Evolutionary conservation across 257 asterid species (phyloP).

Genomic region (Knoxia roxburghii): DNA sequence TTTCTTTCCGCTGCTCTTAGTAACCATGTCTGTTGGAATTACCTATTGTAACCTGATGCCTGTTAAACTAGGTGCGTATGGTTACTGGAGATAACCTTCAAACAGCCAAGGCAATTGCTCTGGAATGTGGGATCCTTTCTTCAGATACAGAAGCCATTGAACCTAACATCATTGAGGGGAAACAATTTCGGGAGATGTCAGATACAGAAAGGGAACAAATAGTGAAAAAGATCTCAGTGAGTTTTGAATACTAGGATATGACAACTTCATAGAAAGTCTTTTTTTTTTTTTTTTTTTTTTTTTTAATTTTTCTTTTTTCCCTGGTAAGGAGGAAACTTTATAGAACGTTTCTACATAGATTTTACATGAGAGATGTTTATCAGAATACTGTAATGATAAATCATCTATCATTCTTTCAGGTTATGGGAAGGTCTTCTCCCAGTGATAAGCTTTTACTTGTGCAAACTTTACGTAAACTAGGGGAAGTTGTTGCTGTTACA

Average conservation of each 20-base stretch:
- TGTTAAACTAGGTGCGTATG: slow-evolving; percentile 72
- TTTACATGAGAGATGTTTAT: slow-evolving; percentile 10
- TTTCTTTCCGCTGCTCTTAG: not conserved
- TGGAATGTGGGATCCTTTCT: slow-evolving; percentile 85
- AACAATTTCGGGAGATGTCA: slow-evolving; percentile 69
- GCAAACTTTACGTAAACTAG: slow-evolving; percentile 76
- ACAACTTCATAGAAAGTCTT: too few relatives aligned
- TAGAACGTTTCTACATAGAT: not conserved
- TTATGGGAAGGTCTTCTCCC: slow-evolving; percentile 95
- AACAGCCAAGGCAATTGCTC: slow-evolving; percentile 92
- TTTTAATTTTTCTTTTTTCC: too few relatives aligned
- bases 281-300: too few relatives aligned
- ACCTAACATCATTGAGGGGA: slow-evolving; percentile 73
- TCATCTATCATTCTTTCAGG: slow-evolving; percentile 37
- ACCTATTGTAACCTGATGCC: slow-evolving; percentile 7
- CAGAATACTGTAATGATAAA: slow-evolving; percentile 9
- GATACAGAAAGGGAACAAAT: slow-evolving; percentile 68
- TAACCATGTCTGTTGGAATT: not conserved
- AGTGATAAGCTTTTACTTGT: slow-evolving; percentile 92
- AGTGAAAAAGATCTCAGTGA: slow-evolving; percentile 56
- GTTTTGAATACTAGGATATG: slow-evolving; percentile 15
- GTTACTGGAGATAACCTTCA: slow-evolving; percentile 94
- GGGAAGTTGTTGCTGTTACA: slow-evolving; percentile 93
- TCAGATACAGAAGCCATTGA: slow-evolving; percentile 53
- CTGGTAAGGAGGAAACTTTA: too few relatives aligned